Base-by-base conservation (phyloP, 169 alveolate genomes). In the Plasmodium relictum region DNA sequence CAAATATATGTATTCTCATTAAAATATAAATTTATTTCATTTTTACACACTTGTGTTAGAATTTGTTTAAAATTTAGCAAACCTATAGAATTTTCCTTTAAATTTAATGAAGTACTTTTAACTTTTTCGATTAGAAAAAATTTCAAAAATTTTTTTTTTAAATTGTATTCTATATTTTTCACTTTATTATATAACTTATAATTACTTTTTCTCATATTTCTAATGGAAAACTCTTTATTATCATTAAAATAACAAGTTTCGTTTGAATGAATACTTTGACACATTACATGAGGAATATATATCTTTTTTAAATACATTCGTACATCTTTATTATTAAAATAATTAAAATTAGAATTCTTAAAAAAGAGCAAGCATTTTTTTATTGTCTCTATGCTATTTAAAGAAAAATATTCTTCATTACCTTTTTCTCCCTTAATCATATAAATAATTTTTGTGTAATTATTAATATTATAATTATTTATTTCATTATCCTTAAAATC, bases 1-100 rank as follows among this genome's bases (percentile, higher is more conserved):
- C 63, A 37, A 5, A 78, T 65, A 58, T 56, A 78, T n/a, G 89
- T 78, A 56, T 78, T 78, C n/a, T 56, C 16, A 44, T 65, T 5
- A 12, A 16, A 69, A 10, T 42, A 65, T 20, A 63, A 18, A 44
- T 78, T 63, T 39, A 78, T 78, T 56, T 78, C 72, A 20, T 78
- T 18, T 52, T 50, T 42, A 24, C 89, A 78, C 6, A 65, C 59
- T 58, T 78, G 89, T 18, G 63, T n/a, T 63, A 78, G 26, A 20
- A 65, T n/a, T 12, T 14, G 4, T 12, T 78, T 63, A 65, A 18
- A 78, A 20, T 56, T 63, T 31, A 65, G 14, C 8, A 78, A 6
- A 5, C 44, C 41, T 65, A 78, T 50, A 16, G 56, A 63, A 10
- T 18, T 45, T 3, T 42, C 72, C n/a, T 63, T 58, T 42, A 78